Evolutionary conservation across 345 rosid genomes (phyloP).

Genomic region (Erysimum cheiranthoides): DNA sequence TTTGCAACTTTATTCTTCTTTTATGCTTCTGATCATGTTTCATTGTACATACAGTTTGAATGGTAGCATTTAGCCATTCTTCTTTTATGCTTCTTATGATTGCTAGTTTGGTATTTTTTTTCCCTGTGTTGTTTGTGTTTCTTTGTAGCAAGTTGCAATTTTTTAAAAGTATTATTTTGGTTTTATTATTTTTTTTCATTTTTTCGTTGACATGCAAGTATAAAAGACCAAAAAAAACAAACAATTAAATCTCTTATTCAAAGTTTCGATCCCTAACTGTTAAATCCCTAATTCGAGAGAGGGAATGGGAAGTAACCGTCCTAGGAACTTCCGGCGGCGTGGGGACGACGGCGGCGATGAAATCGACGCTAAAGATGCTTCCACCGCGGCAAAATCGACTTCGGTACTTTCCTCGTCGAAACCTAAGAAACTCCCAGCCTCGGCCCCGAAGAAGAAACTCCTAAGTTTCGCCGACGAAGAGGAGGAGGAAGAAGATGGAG

Average conservation of each 20-base stretch:
- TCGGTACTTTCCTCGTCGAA: slow-evolving; percentile 49
- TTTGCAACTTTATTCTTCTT: slow-evolving; percentile 6
- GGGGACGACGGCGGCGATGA: slow-evolving; percentile 51
- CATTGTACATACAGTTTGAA: background rate
- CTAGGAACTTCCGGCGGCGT: slow-evolving; percentile 84
- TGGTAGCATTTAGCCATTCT: background rate
- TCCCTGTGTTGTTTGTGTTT: too few relatives aligned
- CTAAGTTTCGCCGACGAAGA: slow-evolving; percentile 96
- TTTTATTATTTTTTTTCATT: too few relatives aligned
- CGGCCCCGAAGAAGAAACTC: slow-evolving; percentile 54
- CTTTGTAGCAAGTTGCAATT: too few relatives aligned
- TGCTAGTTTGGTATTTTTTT: too few relatives aligned
- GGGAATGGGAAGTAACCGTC: slow-evolving; percentile 62
- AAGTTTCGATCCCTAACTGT: slow-evolving; percentile 18
- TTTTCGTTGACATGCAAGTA: too few relatives aligned
- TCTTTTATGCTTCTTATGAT: too few relatives aligned
- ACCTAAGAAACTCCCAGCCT: slow-evolving; percentile 59
- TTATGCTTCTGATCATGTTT: background rate
- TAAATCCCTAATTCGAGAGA: slow-evolving; percentile 31
- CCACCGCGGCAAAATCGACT: slow-evolving; percentile 41
- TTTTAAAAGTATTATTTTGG: too few relatives aligned
- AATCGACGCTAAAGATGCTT: slow-evolving; percentile 19
- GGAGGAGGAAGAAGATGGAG: slow-evolving; percentile 56
- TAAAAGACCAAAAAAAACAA: too few relatives aligned
- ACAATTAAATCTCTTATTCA: background rate